phyloP scores from a whole-genome alignment of 805 yeast genomes.

The Ogataea paradorogensis region DNA sequence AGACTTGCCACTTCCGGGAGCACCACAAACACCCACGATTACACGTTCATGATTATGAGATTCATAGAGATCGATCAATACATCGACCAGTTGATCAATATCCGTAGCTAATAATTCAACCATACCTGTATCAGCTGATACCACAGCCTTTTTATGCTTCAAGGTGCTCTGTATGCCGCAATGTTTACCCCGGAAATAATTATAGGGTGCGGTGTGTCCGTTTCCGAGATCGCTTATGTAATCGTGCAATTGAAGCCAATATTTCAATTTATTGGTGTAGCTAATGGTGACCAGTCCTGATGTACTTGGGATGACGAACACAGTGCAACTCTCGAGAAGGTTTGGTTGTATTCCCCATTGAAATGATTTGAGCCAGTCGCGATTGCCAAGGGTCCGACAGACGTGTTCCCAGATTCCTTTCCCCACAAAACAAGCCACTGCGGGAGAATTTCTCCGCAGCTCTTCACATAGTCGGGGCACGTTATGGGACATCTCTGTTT shows the following conservation, averaged over 20 bases:
- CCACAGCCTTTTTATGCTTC: neutral
- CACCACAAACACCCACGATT: constrained; percentile 13
- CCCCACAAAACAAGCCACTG: constrained; percentile 58
- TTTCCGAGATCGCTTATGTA: constrained; percentile 17
- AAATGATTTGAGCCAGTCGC: constrained; percentile 36
- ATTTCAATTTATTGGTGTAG: constrained; percentile 40
- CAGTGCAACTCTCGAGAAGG: constrained; percentile 24
- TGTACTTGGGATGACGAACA: constrained; percentile 68
- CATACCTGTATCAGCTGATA: neutral
- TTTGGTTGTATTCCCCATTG: constrained; percentile 51
- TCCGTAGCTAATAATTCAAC: constrained; percentile 3
- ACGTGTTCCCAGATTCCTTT: constrained; percentile 73
- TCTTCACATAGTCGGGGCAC: constrained; percentile 51
- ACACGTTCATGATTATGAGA: constrained; percentile 1
- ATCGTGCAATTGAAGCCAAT: constrained; percentile 45
- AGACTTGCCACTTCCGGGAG: constrained; percentile 15
- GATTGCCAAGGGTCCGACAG: constrained; percentile 35
- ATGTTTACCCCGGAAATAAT: constrained; percentile 1
- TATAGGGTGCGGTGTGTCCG: neutral
- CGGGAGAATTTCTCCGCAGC: constrained; percentile 38
- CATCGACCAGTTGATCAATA: neutral
- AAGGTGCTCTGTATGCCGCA: constrained; percentile 3
- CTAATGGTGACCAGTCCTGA: constrained; percentile 65
- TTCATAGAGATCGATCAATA: constrained; percentile 3
- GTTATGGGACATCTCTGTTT: constrained; percentile 50